These are phyloP conservation scores for Paramecium caudatum DNA, from an alignment of 73 alveolate species.

Conservation along the genomic window DNA sequence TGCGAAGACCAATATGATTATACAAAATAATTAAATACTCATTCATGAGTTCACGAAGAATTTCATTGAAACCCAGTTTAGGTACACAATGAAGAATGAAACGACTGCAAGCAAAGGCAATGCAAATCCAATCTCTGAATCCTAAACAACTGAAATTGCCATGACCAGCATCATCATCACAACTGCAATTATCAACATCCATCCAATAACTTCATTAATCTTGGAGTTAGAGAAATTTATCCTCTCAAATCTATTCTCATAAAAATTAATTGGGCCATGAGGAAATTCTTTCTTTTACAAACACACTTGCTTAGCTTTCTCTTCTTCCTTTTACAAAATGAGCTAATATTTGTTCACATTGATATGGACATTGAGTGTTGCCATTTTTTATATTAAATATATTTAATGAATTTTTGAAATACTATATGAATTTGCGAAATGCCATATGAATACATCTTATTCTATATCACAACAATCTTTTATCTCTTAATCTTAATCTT, in stretches of 20 bases:
- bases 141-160: slow-evolving; percentile 21
- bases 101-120: slow-evolving; percentile 34
- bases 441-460: slow-evolving; percentile 3
- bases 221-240: slow-evolving; percentile 40
- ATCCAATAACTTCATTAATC: slow-evolving; percentile 62
- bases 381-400: slow-evolving; percentile 46
- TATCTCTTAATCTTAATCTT: neutral
- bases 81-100: slow-evolving; percentile 39
- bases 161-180: neutral
- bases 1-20: too few relatives aligned
- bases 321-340: slow-evolving; percentile 21
- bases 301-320: neutral
- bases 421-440: too few relatives aligned
- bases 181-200: slow-evolving; percentile 54
- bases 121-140: slow-evolving; percentile 53
- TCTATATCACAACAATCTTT: slow-evolving; percentile 11
- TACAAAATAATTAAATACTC: neutral
- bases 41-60: slow-evolving; percentile 61
- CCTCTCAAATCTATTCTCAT: slow-evolving; percentile 58
- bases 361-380: slow-evolving; percentile 59
- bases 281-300: slow-evolving; percentile 8
- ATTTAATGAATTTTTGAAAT: neutral
- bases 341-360: slow-evolving; percentile 31
- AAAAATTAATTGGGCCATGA: slow-evolving; percentile 42
- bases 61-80: slow-evolving; percentile 69